These are phyloP conservation scores for Dentipellis sp. DNA, from an alignment of 768 basidiomycete species.

Conservation along the genomic window DNA sequence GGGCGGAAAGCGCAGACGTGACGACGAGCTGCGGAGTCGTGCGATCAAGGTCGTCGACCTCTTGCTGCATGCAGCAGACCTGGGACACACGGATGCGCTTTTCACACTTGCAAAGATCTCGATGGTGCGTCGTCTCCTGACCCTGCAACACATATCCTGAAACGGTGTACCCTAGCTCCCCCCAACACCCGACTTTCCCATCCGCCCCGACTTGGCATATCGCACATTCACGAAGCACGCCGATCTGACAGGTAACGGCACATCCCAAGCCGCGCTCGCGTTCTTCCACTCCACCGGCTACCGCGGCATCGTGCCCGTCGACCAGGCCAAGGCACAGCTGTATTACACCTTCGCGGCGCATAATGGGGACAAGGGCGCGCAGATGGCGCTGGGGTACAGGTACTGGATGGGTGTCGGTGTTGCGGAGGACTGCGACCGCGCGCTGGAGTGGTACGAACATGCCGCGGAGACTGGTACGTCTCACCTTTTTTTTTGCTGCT, in stretches of 20 bases:
- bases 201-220: constrained; percentile 55
- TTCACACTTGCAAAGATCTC: constrained; percentile 60
- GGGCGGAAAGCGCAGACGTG: constrained; percentile 35
- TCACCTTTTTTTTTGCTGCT: not conserved
- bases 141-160: constrained; percentile 6
- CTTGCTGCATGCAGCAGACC: constrained; percentile 69
- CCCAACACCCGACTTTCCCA: constrained; percentile 54
- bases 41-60: constrained; percentile 78
- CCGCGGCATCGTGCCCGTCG: constrained; percentile 45
- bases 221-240: constrained; percentile 59
- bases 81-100: constrained; percentile 68
- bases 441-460: constrained; percentile 82
- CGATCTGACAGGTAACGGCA: constrained; percentile 65
- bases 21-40: constrained; percentile 60
- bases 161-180: constrained; percentile 44
- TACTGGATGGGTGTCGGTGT: constrained; percentile 96
- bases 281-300: constrained; percentile 91
- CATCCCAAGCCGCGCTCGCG: constrained; percentile 77
- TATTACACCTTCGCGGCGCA: constrained; percentile 94
- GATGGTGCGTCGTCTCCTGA: constrained; percentile 34
- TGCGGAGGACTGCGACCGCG: constrained; percentile 73
- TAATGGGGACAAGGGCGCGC: constrained; percentile 76
- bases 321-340: constrained; percentile 78
- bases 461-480: constrained; percentile 75
- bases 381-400: constrained; percentile 90